phyloP scores from a whole-genome alignment of 2,329 filamentous ascomycete genomes.

The Dendrostoma leiphaemia region DNA sequence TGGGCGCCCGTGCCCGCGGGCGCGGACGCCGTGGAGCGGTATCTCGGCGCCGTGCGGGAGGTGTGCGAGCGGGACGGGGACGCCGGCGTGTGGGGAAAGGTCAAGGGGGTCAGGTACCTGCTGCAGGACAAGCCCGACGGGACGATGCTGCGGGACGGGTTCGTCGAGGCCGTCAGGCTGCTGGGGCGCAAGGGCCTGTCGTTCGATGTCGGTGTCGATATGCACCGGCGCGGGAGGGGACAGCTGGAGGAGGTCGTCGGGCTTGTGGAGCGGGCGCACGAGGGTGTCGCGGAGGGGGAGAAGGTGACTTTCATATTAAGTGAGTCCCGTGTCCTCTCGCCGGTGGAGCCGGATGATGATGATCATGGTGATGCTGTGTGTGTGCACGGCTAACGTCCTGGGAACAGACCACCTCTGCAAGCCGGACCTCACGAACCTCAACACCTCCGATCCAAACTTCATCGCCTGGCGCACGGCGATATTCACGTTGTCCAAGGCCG shows the following conservation, averaged over 20 bases:
- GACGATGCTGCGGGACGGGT: conserved; percentile 60
- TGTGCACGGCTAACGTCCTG: neutral
- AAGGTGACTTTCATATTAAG: conserved; percentile 69
- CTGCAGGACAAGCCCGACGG: conserved; percentile 73
- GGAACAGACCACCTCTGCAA: conserved; percentile 84
- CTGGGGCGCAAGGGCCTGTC: conserved; percentile 61
- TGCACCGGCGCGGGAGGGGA: conserved; percentile 69
- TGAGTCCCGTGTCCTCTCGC: conserved; percentile 37
- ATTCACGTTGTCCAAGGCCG: conserved; percentile 62
- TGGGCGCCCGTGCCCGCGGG: conserved; percentile 83
- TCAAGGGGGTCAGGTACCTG: conserved; percentile 81
- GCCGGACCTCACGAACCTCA: conserved; percentile 69
- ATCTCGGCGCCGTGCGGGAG: conserved; percentile 60
- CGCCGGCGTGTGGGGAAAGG: conserved; percentile 57
- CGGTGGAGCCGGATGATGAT: no score
- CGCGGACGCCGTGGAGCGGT: conserved; percentile 56
- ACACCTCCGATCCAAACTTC: conserved; percentile 57
- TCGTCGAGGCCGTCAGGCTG: conserved; percentile 65
- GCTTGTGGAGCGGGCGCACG: conserved; percentile 67
- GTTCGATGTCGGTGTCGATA: conserved; percentile 85
- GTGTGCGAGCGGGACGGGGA: conserved; percentile 47
- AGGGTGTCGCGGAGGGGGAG: conserved; percentile 56
- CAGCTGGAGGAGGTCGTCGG: conserved; percentile 70
- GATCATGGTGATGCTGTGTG: no score
- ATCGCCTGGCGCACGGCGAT: conserved; percentile 69